Conservation (phyloP, 2,329 filamentous ascomycete genomes). For the Pseudogymnoascus sp. region DNA sequence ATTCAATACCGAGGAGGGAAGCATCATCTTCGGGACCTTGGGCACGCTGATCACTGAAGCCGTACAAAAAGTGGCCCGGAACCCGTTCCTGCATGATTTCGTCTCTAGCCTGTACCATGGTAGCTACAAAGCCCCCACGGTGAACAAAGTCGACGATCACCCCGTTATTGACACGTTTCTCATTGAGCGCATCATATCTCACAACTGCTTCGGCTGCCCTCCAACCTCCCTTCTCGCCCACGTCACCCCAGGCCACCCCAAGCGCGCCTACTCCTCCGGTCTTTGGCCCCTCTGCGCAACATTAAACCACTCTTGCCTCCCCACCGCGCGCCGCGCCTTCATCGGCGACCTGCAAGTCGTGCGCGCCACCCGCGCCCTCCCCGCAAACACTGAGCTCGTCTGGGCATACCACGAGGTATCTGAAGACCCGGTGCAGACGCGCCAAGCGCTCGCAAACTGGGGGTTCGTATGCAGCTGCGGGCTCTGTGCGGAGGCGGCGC, state of each 20-base stretch:
- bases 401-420: constrained; percentile 17
- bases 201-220: constrained; percentile 39
- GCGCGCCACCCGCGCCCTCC: constrained; percentile 38
- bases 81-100: constrained; percentile 27
- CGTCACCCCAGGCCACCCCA: constrained; percentile 9
- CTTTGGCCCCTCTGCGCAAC: constrained; percentile 42
- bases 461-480: constrained; percentile 37
- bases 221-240: constrained; percentile 22
- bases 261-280: constrained; percentile 28
- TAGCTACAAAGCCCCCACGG: constrained; percentile 28
- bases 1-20: constrained; percentile 2
- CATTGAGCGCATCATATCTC: constrained; percentile 33
- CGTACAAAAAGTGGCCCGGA: constrained; percentile 40
- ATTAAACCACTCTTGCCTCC: constrained; percentile 46
- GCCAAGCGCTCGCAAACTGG: constrained; percentile 28
- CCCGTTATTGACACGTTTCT: constrained; percentile 44
- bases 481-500: not conserved
- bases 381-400: constrained; percentile 38
- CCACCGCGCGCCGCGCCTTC: constrained; percentile 41
- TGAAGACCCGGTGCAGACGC: constrained; percentile 26
- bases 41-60: constrained; percentile 32
- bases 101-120: constrained; percentile 37
- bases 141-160: constrained; percentile 28
- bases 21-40: not conserved
- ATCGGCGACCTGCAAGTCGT: constrained; percentile 49